Conservation (phyloP, 352 stramenopile genomes). For the Globisporangium carolinianum region DNA sequence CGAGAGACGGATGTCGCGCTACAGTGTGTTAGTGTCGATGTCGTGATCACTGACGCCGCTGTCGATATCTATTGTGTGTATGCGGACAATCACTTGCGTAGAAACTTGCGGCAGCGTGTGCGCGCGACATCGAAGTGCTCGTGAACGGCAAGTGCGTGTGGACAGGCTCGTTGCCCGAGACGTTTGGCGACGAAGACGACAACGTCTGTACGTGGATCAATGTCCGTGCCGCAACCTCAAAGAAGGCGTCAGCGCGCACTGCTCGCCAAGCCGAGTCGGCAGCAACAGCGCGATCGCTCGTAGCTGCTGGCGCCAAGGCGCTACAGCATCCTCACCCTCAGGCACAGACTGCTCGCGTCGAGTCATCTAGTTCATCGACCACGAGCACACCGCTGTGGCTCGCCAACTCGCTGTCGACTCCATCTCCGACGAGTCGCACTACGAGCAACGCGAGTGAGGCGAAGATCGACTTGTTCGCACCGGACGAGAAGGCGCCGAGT, state of each 20-base stretch:
- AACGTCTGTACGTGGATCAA: conserved; percentile 67
- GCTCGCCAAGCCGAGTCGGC: conserved; percentile 6
- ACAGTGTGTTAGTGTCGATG: no score
- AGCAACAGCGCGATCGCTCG: background rate
- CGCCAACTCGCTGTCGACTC: background rate
- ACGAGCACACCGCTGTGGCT: conserved; percentile 13
- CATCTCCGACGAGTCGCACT: background rate
- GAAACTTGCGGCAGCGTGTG: conserved; percentile 29
- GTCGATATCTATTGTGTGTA: background rate
- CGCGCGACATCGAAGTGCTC: conserved; percentile 61
- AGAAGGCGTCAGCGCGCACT: conserved; percentile 19
- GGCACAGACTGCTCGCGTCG: background rate
- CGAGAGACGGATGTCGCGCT: background rate
- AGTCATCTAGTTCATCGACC: background rate
- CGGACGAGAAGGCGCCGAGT: conserved; percentile 5
- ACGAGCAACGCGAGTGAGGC: conserved; percentile 1
- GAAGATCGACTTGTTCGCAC: conserved; percentile 8
- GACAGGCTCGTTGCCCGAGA: conserved; percentile 70
- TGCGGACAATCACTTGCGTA: no score
- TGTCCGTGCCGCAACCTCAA: conserved; percentile 26
- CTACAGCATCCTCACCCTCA: background rate
- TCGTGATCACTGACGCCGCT: background rate
- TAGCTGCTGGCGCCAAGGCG: background rate
- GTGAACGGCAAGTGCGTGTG: conserved; percentile 55
- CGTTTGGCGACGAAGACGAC: conserved; percentile 57